Base-by-base conservation (phyloP, 371 early-diverging fungal species). In the Funneliformis caledonium region DNA sequence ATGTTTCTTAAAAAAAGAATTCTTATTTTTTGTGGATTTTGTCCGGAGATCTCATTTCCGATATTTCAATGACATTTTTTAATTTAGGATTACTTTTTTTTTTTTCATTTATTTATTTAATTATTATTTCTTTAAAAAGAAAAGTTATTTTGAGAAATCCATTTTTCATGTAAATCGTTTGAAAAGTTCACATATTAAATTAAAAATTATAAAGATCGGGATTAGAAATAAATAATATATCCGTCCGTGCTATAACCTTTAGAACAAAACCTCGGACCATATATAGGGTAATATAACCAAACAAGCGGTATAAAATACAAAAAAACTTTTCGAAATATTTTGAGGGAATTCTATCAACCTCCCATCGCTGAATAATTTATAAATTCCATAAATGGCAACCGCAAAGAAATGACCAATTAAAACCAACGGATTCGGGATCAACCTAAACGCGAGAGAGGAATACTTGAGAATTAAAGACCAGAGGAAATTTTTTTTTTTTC, bases 351-450 rank as follows among this genome's bases (percentile, higher is more conserved):
- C 14, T 65, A 81, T 37, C 78, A 83, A 4, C 64, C 10, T 64
- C 74, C 81, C 82, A 6, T 81, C 59, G 16, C 83, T 59, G 11
- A 88, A 61, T 9, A 85, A 80, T 76, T 81, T 67, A 60, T 84
- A 83, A n/a, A 92, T 88, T 7, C 90, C 91, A 76, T 94, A 89
- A 16, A 95, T 80, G 0, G 96, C 97, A 11, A 96, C 96, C 14
- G 89, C 87, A 85, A 95, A 96, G 82, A 97, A 97, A 84, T 96
- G 96, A 82, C 87, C 88, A 0, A 95, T 75, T 19, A 97, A 87
- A 4, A 93, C 84, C 47, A 89, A 42, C 12, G 97, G 97, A 56
- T 85, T 86, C 9, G 90, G 91, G 22, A 87, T 81, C 45, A 94
- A 81, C 12, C 93, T 86, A 68, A 72, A 84, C 42, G 50, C 12